These are phyloP conservation scores for Fusarium musae DNA, from an alignment of 2,329 filamentous ascomycete species.

Conservation along the genomic window DNA sequence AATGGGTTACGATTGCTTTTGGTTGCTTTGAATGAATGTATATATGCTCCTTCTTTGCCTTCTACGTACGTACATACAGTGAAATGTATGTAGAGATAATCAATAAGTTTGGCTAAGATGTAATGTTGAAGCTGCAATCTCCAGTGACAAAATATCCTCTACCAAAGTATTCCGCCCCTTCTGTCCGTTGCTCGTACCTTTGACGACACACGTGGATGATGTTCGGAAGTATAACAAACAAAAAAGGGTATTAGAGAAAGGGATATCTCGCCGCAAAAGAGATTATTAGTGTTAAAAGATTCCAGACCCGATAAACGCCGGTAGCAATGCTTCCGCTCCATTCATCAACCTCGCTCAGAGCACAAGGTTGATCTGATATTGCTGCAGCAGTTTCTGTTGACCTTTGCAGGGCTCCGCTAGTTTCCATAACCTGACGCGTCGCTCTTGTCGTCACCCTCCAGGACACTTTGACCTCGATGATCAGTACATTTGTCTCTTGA, in stretches of 20 bases:
- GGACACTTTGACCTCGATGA: constrained; percentile 53
- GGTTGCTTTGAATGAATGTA: background rate
- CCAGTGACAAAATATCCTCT: background rate
- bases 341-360: background rate
- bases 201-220: background rate
- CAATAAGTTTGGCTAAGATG: background rate
- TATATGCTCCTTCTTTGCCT: background rate
- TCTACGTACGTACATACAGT: background rate
- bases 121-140: background rate
- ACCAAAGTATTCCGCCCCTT: background rate
- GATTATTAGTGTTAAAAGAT: background rate
- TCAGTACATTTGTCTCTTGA: background rate
- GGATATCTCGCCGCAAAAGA: background rate
- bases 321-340: constrained; percentile 22
- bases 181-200: background rate
- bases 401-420: constrained; percentile 17
- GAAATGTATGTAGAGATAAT: background rate
- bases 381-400: background rate
- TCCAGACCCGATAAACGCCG: constrained; percentile 24
- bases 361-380: background rate
- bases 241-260: constrained; percentile 18
- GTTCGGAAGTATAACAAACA: constrained; percentile 3
- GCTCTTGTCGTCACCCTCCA: constrained; percentile 66
- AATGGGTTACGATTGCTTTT: constrained; percentile 11
- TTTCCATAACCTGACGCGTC: constrained; percentile 59